Percentiles rank a stretch among this genome's conserved stretches.
Evolutionary conservation across 129 eudicot genomes (phyloP).

Genomic region (Centaurea solstitialis): DNA sequence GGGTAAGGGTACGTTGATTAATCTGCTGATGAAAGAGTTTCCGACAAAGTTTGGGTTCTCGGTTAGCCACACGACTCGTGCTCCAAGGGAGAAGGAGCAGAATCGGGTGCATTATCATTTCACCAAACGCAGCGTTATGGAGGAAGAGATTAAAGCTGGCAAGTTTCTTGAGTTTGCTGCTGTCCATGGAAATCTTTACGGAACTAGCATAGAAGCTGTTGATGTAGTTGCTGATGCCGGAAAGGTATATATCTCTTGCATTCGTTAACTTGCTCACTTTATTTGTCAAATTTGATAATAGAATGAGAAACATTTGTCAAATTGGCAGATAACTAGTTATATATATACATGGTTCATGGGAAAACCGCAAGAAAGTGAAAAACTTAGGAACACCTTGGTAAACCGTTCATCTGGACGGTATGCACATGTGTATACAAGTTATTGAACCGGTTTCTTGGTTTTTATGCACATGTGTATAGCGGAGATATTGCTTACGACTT

Average conservation of each 20-base stretch:
- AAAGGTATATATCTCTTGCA: conserved; percentile 52
- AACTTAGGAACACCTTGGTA: too few relatives aligned
- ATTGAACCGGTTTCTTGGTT: too few relatives aligned
- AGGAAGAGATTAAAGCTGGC: conserved; percentile 65
- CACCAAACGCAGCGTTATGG: conserved; percentile 66
- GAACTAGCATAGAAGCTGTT: conserved; percentile 90
- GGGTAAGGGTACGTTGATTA: conserved; percentile 85
- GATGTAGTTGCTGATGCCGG: conserved; percentile 88
- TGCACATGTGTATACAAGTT: too few relatives aligned
- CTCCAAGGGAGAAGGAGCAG: conserved; percentile 76
- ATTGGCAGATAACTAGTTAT: background rate
- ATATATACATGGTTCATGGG: background rate
- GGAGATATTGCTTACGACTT: too few relatives aligned
- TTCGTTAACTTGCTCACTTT: background rate
- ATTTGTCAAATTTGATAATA: background rate
- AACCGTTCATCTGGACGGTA: too few relatives aligned
- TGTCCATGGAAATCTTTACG: conserved; percentile 95
- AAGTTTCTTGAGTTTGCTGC: conserved; percentile 87
- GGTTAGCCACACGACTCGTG: conserved; percentile 97
- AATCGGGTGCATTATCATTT: conserved; percentile 90
- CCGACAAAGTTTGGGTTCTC: conserved; percentile 92
- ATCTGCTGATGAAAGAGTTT: conserved; percentile 73
- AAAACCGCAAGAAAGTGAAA: too few relatives aligned
- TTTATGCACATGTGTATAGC: too few relatives aligned
- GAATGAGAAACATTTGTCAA: background rate